A percentile compares a stretch with the other conserved stretches of the same genome.
phyloP scores from a whole-genome alignment of 441 rosid genomes.

The Gossypium schwendimanii region DNA sequence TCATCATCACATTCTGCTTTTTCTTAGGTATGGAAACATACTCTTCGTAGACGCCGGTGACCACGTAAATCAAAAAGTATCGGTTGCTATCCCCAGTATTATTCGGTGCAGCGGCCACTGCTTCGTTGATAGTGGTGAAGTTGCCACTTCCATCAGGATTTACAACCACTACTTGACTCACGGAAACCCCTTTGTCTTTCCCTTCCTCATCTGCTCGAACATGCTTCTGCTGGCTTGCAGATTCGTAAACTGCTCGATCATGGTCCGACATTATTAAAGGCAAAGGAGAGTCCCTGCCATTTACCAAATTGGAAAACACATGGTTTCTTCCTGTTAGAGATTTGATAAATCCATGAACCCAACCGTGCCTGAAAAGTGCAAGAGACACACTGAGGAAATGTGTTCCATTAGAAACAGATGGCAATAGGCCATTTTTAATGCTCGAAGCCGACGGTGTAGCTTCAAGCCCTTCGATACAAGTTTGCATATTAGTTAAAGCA shows the following conservation, averaged over 20 bases:
- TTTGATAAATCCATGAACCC: conserved; percentile 18
- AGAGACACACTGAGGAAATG: conserved; percentile 42
- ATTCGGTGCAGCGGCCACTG: conserved; percentile 43
- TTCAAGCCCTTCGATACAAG: conserved; percentile 45
- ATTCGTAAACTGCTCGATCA: conserved; percentile 18
- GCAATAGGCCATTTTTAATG: conserved; percentile 4
- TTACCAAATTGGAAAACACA: conserved; percentile 12
- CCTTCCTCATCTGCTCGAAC: conserved; percentile 1
- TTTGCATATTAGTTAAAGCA: conserved; percentile 46
- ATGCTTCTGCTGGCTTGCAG: conserved; percentile 15
- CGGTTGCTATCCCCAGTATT: conserved; percentile 17
- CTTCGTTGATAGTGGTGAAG: conserved; percentile 39
- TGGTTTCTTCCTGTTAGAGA: conserved; percentile 10
- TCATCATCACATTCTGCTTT: conserved; percentile 36
- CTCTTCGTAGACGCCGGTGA: conserved; percentile 45
- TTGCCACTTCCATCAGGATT: conserved; percentile 34
- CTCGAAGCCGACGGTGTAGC: conserved; percentile 5
- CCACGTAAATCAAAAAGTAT: conserved; percentile 44
- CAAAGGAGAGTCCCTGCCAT: conserved; percentile 7
- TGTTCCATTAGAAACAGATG: conserved; percentile 25
- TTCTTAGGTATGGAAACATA: conserved; percentile 37
- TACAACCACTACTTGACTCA: conserved; percentile 40
- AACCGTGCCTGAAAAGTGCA: conserved; percentile 35
- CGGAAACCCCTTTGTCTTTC: conserved; percentile 6
- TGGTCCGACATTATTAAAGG: conserved; percentile 14